Evolutionary conservation across 257 asterid genomes (phyloP), one percentile per base, ranked within the genome.

Genomic region (Knoxia roxburghii): DNA sequence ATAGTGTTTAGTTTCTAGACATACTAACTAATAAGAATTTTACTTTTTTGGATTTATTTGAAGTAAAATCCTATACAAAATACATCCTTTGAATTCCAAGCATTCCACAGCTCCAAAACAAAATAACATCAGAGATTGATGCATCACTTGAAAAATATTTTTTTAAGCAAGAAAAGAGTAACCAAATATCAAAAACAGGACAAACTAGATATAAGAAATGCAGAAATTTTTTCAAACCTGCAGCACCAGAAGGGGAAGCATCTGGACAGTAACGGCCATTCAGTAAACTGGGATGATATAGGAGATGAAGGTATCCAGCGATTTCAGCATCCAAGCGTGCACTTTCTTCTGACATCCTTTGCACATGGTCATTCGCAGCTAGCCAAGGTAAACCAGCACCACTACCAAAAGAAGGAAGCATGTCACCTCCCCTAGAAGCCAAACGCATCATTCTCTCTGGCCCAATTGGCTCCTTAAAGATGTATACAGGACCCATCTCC

Each of bases 401-500:
- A 79, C 56, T 84, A 73, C 99, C 99, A 83, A 93, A 93, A 67
- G 95, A 90, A 71, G 99, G 95, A 63, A 93, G 87, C 68, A 76
- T 86, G 70, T 93, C 99, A 58, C 99, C 99, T 59, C 99, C 99
- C 76, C 99, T 83, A 74, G 83, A 56, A 75, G 95, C 87, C 82
- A 91, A 83, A 53, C 88, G 86, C 56, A 87, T 79, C 92, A 91
- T 89, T 79, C 82, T 85, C 73, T 91, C 95, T 67, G 95, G 90
- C 67, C 98, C 98, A 84, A 89, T 87, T 17, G 95, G 84, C 77
- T 91, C 96, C 83, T 81, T 91, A 70, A 91, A 91, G 54, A 91
- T 91, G 75, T 91, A 91, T 30, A 91, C 81, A 43, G 98, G 98
- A 18, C 98, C 98, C 98, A 91, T 87, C 82, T 91, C 98, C 72